phyloP scores from a whole-genome alignment of 2,329 filamentous ascomycete genomes.

The Paracorniculantispora psalliotae region DNA sequence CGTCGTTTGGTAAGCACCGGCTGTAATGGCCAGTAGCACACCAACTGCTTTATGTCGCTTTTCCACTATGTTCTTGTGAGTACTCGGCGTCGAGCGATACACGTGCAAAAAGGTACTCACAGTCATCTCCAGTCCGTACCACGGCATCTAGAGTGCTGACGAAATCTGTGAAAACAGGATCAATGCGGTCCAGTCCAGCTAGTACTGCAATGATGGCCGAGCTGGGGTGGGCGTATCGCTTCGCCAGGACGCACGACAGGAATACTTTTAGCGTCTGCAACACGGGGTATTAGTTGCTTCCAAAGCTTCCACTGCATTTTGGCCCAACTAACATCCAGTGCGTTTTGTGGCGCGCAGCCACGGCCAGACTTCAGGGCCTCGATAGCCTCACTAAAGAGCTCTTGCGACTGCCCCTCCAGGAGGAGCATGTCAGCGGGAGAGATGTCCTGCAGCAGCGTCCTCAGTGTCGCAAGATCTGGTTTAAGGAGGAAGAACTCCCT shows the following conservation, averaged over 20 bases:
- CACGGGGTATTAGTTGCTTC: conserved; percentile 14
- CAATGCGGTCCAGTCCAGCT: conserved; percentile 83
- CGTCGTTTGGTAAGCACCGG: conserved; percentile 93
- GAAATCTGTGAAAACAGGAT: conserved; percentile 82
- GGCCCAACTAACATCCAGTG: conserved; percentile 63
- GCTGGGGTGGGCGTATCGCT: conserved; percentile 91
- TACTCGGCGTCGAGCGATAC: background rate
- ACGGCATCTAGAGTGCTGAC: conserved; percentile 76
- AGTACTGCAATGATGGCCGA: conserved; percentile 90
- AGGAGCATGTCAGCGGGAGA: conserved; percentile 70
- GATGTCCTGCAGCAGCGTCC: conserved; percentile 63
- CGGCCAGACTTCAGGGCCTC: conserved; percentile 58
- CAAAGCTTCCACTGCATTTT: no score
- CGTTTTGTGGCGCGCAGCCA: conserved; percentile 65
- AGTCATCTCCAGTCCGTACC: conserved; percentile 67
- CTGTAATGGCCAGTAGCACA: conserved; percentile 76
- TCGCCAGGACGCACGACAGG: conserved; percentile 73
- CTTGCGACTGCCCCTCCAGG: conserved; percentile 70
- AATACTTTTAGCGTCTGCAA: conserved; percentile 82
- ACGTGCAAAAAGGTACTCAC: conserved; percentile 43
- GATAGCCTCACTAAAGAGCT: conserved; percentile 73
- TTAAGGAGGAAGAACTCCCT: conserved; percentile 87
- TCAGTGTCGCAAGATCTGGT: conserved; percentile 67
- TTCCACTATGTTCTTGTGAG: conserved; percentile 49
- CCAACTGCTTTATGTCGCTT: conserved; percentile 75